Evolutionary conservation across 2,329 filamentous ascomycete genomes (phyloP), one percentile per base, ranked within the genome.

Genomic region (Aspergillus candidus): DNA sequence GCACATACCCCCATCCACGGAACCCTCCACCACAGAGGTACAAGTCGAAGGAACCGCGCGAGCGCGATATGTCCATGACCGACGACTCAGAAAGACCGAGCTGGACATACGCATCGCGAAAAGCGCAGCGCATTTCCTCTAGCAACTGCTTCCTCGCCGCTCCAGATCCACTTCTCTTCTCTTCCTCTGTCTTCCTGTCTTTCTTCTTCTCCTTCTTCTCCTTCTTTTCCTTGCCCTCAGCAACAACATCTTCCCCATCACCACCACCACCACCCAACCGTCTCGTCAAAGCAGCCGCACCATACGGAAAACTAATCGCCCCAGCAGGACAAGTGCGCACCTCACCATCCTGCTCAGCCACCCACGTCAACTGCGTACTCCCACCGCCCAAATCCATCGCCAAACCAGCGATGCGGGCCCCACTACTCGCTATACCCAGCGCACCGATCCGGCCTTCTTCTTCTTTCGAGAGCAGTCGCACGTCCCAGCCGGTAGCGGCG

Each of bases 1-100:
- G 74, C 59, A 94, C 82, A 65, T 88, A 94, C 6, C 89, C 90
- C 74, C 94, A 95, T 12, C 90, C 90, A 31, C 90, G 76, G 61
- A 95, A 94, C 0, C 90, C 90, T 17, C 90, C 90, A 35, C 90
- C 90, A 50, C 86, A 94, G 45, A 96, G 80, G 62, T 90, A 95
- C 7, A 95, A 72, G 30, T 84, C 80, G 45, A 89, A 73, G 4
- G 77, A 77, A 1, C 71, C 72, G 1, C 71, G 55, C 6, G 63
- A 56, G 22, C 69, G 62, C 11, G 72, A 70, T 14, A 65, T 55
- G 11, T 73, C 60, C 1, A 72, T 50, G 5, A 82, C 64, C 12
- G 73, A 67, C 11, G 73, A 67, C 11, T 67, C 59, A 0, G 90
- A 79, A 1, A 85, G 66, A 5, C 73, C 65, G 4, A 86, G 68